phyloP scores from a whole-genome alignment of 2,329 filamentous ascomycete genomes.

The Colletotrichum sp. region DNA sequence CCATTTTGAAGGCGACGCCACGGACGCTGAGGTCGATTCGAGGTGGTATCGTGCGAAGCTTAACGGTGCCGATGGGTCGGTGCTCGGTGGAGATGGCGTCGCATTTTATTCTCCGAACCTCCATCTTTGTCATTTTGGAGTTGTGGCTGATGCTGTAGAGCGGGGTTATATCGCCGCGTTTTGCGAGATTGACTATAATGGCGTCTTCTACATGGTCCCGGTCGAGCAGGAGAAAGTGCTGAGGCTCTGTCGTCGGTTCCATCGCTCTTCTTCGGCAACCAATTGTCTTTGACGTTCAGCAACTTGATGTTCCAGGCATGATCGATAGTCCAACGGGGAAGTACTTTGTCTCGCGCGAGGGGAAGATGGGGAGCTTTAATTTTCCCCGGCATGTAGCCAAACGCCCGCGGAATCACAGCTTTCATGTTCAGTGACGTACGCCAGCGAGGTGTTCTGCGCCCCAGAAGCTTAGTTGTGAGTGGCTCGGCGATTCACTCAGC shows the following conservation, averaged over 20 bases:
- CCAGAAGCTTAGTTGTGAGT: background rate
- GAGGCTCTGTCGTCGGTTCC: background rate
- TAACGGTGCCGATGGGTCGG: slow-evolving; percentile 1
- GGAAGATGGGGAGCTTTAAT: background rate
- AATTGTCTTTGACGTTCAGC: background rate
- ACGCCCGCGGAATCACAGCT: background rate
- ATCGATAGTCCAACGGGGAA: background rate
- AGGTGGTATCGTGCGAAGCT: slow-evolving; percentile 6
- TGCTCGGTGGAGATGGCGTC: background rate
- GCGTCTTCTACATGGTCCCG: background rate
- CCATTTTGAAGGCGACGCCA: slow-evolving; percentile 13
- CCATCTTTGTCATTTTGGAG: slow-evolving; percentile 13
- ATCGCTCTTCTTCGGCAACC: background rate
- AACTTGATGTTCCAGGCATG: background rate
- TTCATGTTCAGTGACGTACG: background rate
- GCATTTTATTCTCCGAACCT: background rate
- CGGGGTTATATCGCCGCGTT: background rate
- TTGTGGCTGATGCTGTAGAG: slow-evolving; percentile 7
- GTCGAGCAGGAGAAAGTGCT: background rate
- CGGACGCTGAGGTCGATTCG: slow-evolving; percentile 9
- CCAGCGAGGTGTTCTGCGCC: background rate
- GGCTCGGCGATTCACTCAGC: background rate
- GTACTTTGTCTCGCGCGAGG: accelerated
- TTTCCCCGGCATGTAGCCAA: background rate
- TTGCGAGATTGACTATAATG: background rate